Evolutionary conservation across 2,329 filamentous ascomycete genomes (phyloP), one percentile per base, ranked within the genome.

Genomic region (Hymenoscyphus repandus): DNA sequence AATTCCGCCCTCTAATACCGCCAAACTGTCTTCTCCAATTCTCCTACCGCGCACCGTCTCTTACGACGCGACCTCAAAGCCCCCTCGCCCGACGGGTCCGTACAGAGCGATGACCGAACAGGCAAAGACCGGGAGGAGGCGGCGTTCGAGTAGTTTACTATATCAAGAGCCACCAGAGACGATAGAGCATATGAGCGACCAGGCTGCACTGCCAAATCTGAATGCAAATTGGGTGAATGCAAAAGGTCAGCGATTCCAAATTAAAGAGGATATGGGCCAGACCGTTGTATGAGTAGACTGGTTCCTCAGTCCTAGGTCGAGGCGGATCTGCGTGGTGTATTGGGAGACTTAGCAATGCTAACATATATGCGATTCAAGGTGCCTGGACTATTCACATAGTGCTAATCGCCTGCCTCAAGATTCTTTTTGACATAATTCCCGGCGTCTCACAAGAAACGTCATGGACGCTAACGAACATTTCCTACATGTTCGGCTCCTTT

Each of bases 171-270:
- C 93, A 49, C 85, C 86, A 54, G 93, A 99, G 78, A 95, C 92
- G 50, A 83, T 96, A 67, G 93, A 99, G 77, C 93, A 96, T 73
- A 89, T 95, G 72, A 96, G 88, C 68, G 93, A 99, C 71, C 93
- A 97, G 77, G 88, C 90, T 51, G 88, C 89, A 34, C 77, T 96
- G 62, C 93, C 93, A 47, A 99, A 99, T 67, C 74, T 96, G 66
- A 99, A 99, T 72, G 90, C 93, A 62, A 89, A 96, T 74, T 99
- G 93, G 93, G 95, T 96, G 61, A 97, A 97, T 72, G 89, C 91
- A 65, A 99, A 99, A 83, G 93, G 93, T 97, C 74, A 73, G 80
- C 69, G 47, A 32, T 40, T 57, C 39, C 51, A 22, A 15, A 17
- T 39, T 18, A 22, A 36, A 18, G 15, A 9, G 11, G 15, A 37